These are phyloP conservation scores for Marasmius oreades DNA, from an alignment of 1,284 basidiomycete genomes.

Conservation along the genomic window DNA sequence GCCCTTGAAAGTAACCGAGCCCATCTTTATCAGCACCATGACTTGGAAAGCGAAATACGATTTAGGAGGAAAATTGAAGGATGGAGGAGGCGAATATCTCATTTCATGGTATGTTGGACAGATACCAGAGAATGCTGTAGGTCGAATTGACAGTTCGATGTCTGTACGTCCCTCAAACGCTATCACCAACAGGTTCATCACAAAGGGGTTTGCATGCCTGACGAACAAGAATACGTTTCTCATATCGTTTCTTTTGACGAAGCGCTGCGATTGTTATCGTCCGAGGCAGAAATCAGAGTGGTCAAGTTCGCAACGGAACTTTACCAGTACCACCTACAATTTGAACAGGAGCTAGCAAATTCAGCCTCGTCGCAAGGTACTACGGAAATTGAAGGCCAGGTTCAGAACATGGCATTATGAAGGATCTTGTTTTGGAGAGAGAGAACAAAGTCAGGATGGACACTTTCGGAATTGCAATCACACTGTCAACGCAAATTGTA, in stretches of 20 bases:
- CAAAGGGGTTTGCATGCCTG: conserved; percentile 48
- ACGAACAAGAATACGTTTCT: conserved; percentile 45
- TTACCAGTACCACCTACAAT: neutral
- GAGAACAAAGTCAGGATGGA: too few species aligned
- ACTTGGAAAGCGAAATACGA: conserved; percentile 25
- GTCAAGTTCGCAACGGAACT: conserved; percentile 24
- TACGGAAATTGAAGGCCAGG: neutral
- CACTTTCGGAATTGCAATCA: too few species aligned
- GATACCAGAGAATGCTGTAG: conserved; percentile 49
- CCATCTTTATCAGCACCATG: conserved; percentile 39
- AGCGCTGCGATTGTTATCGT: conserved; percentile 22
- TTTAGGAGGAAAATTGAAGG: conserved; percentile 11
- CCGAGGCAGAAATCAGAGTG: conserved; percentile 20
- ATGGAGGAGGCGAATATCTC: conserved; percentile 44
- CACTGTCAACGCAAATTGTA: too few species aligned
- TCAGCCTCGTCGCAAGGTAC: neutral
- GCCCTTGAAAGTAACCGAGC: conserved; percentile 36
- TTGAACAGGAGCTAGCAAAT: neutral
- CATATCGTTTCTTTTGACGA: conserved; percentile 31
- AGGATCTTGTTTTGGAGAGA: too few species aligned
- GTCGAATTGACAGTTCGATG: conserved; percentile 17
- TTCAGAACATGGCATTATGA: too few species aligned
- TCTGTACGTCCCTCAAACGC: too few species aligned
- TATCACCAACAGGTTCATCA: conserved; percentile 36
- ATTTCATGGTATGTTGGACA: conserved; percentile 51